Evolutionary conservation across 305 asterid genomes (phyloP).

Genomic region (Solanum hybrid): DNA sequence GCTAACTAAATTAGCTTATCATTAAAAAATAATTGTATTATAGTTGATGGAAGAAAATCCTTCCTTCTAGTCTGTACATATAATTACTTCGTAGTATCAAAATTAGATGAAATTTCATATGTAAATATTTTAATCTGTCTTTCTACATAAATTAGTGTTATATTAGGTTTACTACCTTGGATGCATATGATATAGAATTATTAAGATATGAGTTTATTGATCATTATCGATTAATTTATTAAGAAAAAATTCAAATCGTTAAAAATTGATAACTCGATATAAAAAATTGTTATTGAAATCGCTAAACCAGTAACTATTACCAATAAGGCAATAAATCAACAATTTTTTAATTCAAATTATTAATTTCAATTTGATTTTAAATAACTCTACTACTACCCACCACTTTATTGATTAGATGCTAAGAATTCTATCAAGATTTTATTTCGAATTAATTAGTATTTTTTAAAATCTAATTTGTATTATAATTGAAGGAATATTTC

Average conservation of each 20-base stretch:
- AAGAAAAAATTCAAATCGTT: too few relatives aligned
- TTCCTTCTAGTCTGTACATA: background rate
- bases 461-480: background rate
- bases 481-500: background rate
- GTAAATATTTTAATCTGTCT: background rate
- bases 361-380: fast-evolving
- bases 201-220: too few relatives aligned
- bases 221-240: too few relatives aligned
- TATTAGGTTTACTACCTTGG: too few relatives aligned
- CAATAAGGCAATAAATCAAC: too few relatives aligned
- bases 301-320: background rate
- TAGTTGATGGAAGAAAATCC: background rate
- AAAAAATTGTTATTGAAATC: too few relatives aligned
- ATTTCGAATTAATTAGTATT: background rate
- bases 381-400: background rate
- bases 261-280: too few relatives aligned
- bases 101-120: too few relatives aligned
- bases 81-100: too few relatives aligned
- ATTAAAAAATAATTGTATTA: background rate
- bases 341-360: too few relatives aligned
- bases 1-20: background rate
- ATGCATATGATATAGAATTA: too few relatives aligned
- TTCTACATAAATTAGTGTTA: background rate
- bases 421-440: background rate
- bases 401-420: background rate